These are phyloP conservation scores for Backusella tuberculispora DNA, from an alignment of 192 early-diverging fungal genomes.

Conservation along the genomic window DNA sequence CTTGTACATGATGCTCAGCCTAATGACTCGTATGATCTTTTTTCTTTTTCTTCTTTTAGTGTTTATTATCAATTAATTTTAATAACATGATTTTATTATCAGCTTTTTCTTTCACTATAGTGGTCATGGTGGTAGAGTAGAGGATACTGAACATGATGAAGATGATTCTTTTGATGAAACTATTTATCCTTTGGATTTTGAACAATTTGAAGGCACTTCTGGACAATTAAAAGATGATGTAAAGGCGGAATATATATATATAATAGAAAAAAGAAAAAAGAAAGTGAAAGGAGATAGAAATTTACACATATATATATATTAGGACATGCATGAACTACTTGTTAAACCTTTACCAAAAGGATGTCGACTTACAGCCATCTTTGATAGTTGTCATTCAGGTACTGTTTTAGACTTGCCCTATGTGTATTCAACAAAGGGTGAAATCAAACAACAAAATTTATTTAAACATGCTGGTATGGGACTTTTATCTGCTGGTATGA, in stretches of 20 bases:
- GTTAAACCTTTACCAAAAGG: constrained; percentile 66
- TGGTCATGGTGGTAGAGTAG: constrained; percentile 71
- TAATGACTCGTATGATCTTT: constrained; percentile 65
- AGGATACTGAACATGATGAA: constrained; percentile 68
- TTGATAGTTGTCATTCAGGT: constrained; percentile 88
- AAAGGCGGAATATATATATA: not conserved
- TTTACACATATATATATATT: not conserved
- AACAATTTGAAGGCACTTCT: constrained; percentile 52
- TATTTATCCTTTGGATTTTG: constrained; percentile 69
- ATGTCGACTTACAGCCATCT: constrained; percentile 78
- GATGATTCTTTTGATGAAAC: constrained; percentile 81
- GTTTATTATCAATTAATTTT: not conserved
- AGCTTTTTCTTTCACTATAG: constrained; percentile 83
- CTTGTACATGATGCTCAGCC: constrained; percentile 74
- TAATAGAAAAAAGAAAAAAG: not conserved
- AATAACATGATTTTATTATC: not conserved
- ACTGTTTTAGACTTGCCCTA: constrained; percentile 82
- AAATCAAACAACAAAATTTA: constrained; percentile 52
- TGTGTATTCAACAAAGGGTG: constrained; percentile 72
- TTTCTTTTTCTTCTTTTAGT: not conserved
- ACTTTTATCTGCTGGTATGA: constrained; percentile 49
- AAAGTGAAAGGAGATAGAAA: no score
- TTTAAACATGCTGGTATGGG: constrained; percentile 52
- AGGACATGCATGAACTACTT: constrained; percentile 71
- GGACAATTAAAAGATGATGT: constrained; percentile 77